These are phyloP conservation scores for Rhodamnia rubescens DNA, from an alignment of 345 rosid species.

Conservation along the genomic window DNA sequence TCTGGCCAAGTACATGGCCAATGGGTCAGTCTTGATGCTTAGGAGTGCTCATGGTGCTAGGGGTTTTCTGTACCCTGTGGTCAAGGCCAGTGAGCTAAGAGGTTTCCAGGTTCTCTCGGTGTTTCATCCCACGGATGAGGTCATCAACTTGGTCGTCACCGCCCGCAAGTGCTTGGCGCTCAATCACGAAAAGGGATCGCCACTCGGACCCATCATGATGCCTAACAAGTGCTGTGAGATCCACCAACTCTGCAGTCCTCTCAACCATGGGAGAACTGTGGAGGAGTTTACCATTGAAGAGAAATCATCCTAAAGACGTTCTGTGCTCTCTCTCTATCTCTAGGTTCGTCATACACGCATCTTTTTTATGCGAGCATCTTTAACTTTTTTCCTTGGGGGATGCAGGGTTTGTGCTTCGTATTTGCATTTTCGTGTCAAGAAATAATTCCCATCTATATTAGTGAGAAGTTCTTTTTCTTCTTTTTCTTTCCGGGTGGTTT, in stretches of 20 bases:
- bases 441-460: not conserved
- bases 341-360: not conserved
- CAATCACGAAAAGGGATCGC: not conserved
- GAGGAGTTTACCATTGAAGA: constrained; percentile 61
- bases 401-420: not conserved
- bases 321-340: not conserved
- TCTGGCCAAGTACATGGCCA: constrained; percentile 64
- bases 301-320: not conserved
- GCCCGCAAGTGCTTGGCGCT: constrained; percentile 36
- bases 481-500: not conserved
- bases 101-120: constrained; percentile 67
- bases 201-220: constrained; percentile 7
- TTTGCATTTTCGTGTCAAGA: not conserved
- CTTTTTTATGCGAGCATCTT: not conserved
- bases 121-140: constrained; percentile 80
- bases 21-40: constrained; percentile 57
- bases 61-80: constrained; percentile 76
- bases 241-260: constrained; percentile 32
- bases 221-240: constrained; percentile 55
- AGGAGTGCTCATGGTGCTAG: constrained; percentile 93
- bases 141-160: constrained; percentile 60
- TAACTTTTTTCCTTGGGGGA: not conserved
- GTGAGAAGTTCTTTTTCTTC: not conserved
- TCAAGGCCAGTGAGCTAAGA: constrained; percentile 55
- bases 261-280: constrained; percentile 45